A percentile compares a stretch with the other conserved stretches of the same genome.
Evolutionary conservation across 768 basidiomycete species (phyloP).

Genomic region (Termitomyces eurrhizus): DNA sequence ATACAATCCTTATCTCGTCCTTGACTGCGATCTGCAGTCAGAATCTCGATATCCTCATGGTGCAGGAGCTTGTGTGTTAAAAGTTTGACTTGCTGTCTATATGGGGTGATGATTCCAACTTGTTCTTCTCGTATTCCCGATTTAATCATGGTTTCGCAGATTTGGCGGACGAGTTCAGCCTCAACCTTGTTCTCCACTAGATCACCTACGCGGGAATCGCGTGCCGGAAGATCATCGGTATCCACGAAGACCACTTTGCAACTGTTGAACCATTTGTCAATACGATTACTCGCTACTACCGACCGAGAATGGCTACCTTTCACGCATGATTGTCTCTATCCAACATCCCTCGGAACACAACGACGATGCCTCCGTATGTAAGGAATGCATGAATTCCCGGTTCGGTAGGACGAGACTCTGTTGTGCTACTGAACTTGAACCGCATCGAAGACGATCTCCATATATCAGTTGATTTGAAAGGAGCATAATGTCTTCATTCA

Average conservation of each 20-base stretch:
- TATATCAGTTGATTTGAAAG: conserved; percentile 89
- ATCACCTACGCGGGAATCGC: conserved; percentile 80
- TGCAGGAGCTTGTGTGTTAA: conserved; percentile 60
- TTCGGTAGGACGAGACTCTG: conserved; percentile 53
- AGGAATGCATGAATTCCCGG: conserved; percentile 32
- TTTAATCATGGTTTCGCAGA: conserved; percentile 59
- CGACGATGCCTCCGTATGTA: conserved; percentile 36
- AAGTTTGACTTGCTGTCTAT: conserved; percentile 94
- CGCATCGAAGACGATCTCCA: conserved; percentile 70
- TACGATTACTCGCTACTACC: not conserved
- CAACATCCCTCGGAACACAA: conserved; percentile 53
- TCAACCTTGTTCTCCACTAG: conserved; percentile 89
- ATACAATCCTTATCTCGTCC: conserved; percentile 96
- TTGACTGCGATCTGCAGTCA: conserved; percentile 93
- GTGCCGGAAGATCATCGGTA: conserved; percentile 78
- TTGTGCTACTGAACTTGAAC: conserved; percentile 65
- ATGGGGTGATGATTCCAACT: conserved; percentile 87
- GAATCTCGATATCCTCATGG: conserved; percentile 65
- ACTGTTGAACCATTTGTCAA: conserved; percentile 33
- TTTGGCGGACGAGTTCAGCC: conserved; percentile 62
- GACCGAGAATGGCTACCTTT: conserved; percentile 46
- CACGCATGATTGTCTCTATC: conserved; percentile 60
- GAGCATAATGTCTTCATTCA: conserved; percentile 95
- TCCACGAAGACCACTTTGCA: conserved; percentile 92
- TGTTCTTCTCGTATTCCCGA: conserved; percentile 66